A percentile compares a stretch with the other conserved stretches of the same genome.
Conservation (phyloP, 345 rosid genomes). For the Cardamine resedifolia region DNA sequence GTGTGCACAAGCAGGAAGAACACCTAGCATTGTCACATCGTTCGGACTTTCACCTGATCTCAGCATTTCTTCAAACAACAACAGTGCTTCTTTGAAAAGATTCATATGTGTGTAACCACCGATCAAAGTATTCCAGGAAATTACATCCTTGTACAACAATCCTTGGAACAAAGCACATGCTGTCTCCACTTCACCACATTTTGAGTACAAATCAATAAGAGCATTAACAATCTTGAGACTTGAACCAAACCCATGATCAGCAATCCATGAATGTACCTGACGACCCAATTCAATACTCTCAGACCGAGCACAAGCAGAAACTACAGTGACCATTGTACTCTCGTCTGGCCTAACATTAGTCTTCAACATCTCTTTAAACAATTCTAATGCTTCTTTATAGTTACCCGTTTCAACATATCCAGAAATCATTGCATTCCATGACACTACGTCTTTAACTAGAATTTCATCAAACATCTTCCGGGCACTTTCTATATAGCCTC, state of each 20-base stretch:
- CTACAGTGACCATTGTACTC: slow-evolving; percentile 61
- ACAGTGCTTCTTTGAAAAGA: slow-evolving; percentile 50
- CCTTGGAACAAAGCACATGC: slow-evolving; percentile 48
- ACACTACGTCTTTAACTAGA: slow-evolving; percentile 43
- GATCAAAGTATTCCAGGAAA: slow-evolving; percentile 67
- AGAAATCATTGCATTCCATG: slow-evolving; percentile 40
- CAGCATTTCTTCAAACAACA: slow-evolving; percentile 56
- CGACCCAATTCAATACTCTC: slow-evolving; percentile 53
- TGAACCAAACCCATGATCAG: slow-evolving; percentile 46
- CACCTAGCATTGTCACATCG: slow-evolving; percentile 53
- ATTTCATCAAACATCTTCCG: slow-evolving; percentile 63
- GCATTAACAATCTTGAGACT: slow-evolving; percentile 51
- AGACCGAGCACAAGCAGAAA: slow-evolving; percentile 69
- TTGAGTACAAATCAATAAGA: slow-evolving; percentile 70
- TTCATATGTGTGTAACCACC: slow-evolving; percentile 55
- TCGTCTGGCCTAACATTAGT: slow-evolving; percentile 49
- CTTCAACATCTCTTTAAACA: slow-evolving; percentile 53
- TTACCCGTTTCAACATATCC: slow-evolving; percentile 47
- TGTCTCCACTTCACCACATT: slow-evolving; percentile 52
- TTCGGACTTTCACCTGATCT: slow-evolving; percentile 47
- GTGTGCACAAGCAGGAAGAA: slow-evolving; percentile 64
- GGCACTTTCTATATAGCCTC: slow-evolving; percentile 44
- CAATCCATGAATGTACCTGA: slow-evolving; percentile 50
- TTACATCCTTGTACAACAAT: slow-evolving; percentile 47
- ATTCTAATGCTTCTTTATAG: slow-evolving; percentile 51